Base-by-base conservation (phyloP, 2,329 filamentous ascomycete genomes). In the Monilinia laxa region DNA sequence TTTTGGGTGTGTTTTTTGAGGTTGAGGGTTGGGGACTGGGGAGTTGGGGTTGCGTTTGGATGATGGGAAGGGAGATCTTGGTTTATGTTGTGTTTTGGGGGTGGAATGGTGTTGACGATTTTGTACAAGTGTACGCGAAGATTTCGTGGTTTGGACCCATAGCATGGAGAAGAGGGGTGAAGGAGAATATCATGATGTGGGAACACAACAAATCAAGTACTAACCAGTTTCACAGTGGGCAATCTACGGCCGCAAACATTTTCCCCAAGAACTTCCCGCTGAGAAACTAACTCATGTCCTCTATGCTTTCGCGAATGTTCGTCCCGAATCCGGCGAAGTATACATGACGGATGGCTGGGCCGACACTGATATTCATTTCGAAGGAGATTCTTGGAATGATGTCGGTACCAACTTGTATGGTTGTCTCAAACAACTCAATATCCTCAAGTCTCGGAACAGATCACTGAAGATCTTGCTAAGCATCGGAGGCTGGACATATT, bases 401-500 rank as follows among this genome's bases (percentile, higher is more conserved):
- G 73, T 77, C 0, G 92, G 91, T 58, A 90, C 84, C 68, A 96
- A 97, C 77, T 82, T 96, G 47, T 97, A 96, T 76, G 93, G 93
- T 62, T 94, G 91, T 76, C 78, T 95, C 70, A 97, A 97, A 81
- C 92, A 97, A 79, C 85, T 97, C 47, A 92, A 91, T 77, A 82
- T 97, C 1, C 84, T 93, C 56, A 97, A 97, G 81, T 86, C 87
- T 70, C 82, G 84, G 69, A 91, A 97, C 78, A 89, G 92, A 58
- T 88, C 93, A 72, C 82, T 97, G 69, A 97, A 97, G 78, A 82
- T 95, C 4, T 83, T 97, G 16, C 84, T 97, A 5, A 93, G 90
- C 64, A 91, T 97, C 69, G 93, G 93, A 69, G 94, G 94, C 62
- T 97, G 93, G 93, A 96, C 93, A 0, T 97, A 96, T 78, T 91